These are phyloP conservation scores for Tuber indicum DNA, from an alignment of 495 filamentous ascomycete species.

Conservation along the genomic window DNA sequence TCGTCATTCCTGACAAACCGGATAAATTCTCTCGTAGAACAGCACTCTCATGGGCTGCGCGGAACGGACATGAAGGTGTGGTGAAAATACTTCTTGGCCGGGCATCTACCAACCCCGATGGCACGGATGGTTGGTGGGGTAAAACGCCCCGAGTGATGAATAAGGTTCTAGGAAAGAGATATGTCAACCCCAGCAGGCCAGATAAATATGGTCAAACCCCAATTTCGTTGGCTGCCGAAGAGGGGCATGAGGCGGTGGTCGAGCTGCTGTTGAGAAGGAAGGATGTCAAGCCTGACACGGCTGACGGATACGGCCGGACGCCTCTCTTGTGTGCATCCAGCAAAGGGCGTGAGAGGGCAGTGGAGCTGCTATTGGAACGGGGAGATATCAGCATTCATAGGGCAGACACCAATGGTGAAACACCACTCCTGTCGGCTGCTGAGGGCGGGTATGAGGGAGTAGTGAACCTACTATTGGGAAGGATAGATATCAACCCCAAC, in stretches of 20 bases:
- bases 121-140: not conserved
- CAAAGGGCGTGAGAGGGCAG: not conserved
- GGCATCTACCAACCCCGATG: not conserved
- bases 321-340: not conserved
- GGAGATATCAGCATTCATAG: not conserved
- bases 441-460: too few relatives aligned
- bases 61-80: not conserved
- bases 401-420: too few relatives aligned
- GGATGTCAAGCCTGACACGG: not conserved
- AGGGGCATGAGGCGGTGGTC: not conserved
- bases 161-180: not conserved
- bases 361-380: not conserved
- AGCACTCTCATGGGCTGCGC: not conserved
- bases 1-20: not conserved
- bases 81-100: not conserved
- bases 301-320: not conserved
- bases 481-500: too few relatives aligned
- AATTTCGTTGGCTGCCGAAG: not conserved
- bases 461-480: too few relatives aligned
- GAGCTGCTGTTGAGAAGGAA: not conserved
- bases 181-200: not conserved
- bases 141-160: not conserved
- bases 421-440: too few relatives aligned
- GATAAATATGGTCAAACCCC: not conserved
- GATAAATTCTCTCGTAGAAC: not conserved